Percentiles rank a stretch among this genome's conserved stretches.
Conservation (phyloP, 176 grass and related monocot species). For the Themeda triandra region DNA sequence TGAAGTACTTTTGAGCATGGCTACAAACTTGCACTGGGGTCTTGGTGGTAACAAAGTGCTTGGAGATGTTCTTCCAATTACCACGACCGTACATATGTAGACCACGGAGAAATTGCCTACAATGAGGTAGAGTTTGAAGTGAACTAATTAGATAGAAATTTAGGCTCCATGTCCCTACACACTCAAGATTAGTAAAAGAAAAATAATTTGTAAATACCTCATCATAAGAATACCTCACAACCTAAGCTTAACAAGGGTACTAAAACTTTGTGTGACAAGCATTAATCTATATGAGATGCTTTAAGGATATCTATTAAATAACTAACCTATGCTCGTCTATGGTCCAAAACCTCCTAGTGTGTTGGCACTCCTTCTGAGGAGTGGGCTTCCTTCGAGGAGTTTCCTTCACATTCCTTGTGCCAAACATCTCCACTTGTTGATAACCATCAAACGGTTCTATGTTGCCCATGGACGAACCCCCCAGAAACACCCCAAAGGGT, state of each 20-base stretch:
- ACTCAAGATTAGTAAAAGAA: neutral
- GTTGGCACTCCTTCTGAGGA: neutral
- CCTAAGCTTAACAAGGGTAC: neutral
- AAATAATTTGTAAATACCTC: neutral
- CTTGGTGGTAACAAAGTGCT: neutral
- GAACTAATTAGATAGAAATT: too few relatives aligned
- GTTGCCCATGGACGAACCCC: neutral
- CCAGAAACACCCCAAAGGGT: neutral
- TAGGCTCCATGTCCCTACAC: neutral
- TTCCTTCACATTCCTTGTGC: neutral
- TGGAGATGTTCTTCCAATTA: neutral
- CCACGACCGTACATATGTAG: neutral
- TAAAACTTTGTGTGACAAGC: neutral
- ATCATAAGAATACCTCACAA: neutral
- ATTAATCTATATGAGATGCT: too few relatives aligned
- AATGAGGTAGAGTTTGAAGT: neutral
- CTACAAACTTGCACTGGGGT: neutral
- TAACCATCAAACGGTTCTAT: neutral
- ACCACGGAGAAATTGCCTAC: neutral
- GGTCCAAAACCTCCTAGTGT: conserved; percentile 10
- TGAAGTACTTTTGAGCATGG: neutral
- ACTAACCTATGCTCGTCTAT: conserved; percentile 14
- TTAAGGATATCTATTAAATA: neutral
- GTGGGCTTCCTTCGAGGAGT: neutral
- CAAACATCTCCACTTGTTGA: neutral